Conservation (phyloP, 306 rosid genomes). For the Arachis stenosperma region DNA sequence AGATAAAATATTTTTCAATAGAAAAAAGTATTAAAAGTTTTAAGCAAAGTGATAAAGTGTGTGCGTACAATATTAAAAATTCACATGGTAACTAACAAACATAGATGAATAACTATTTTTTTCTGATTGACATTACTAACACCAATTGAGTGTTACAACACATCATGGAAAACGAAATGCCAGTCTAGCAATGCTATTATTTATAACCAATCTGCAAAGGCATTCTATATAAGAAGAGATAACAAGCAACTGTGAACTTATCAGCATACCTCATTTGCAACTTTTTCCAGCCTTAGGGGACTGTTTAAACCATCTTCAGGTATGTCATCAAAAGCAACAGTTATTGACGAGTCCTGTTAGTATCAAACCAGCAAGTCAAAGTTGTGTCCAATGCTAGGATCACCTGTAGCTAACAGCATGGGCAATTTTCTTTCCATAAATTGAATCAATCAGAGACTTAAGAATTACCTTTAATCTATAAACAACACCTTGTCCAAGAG, state of each 20-base stretch:
- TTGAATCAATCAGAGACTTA: slow-evolving; percentile 23
- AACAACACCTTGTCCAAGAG: slow-evolving; percentile 98
- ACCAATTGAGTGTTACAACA: background rate
- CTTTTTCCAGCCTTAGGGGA: slow-evolving; percentile 86
- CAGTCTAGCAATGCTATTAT: slow-evolving; percentile 10
- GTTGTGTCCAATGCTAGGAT: slow-evolving; percentile 35
- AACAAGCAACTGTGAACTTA: slow-evolving; percentile 10
- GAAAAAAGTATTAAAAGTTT: background rate
- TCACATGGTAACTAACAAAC: slow-evolving; percentile 1
- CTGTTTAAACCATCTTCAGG: slow-evolving; percentile 95
- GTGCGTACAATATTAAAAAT: slow-evolving; percentile 11
- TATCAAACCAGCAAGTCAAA: slow-evolving; percentile 42
- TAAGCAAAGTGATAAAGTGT: slow-evolving; percentile 9
- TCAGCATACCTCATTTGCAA: slow-evolving; percentile 85
- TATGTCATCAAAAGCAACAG: slow-evolving; percentile 92
- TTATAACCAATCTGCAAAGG: slow-evolving; percentile 19
- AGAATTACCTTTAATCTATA: slow-evolving; percentile 79
- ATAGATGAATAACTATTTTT: background rate
- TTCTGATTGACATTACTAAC: background rate
- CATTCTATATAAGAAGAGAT: background rate
- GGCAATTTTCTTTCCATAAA: slow-evolving; percentile 10
- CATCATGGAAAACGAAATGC: slow-evolving; percentile 5
- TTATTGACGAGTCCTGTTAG: slow-evolving; percentile 87
- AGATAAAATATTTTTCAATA: too few relatives aligned
- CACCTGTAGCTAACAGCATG: slow-evolving; percentile 25